Conservation (phyloP, 1,284 basidiomycete genomes). For the Fomitopsis pinicola region DNA sequence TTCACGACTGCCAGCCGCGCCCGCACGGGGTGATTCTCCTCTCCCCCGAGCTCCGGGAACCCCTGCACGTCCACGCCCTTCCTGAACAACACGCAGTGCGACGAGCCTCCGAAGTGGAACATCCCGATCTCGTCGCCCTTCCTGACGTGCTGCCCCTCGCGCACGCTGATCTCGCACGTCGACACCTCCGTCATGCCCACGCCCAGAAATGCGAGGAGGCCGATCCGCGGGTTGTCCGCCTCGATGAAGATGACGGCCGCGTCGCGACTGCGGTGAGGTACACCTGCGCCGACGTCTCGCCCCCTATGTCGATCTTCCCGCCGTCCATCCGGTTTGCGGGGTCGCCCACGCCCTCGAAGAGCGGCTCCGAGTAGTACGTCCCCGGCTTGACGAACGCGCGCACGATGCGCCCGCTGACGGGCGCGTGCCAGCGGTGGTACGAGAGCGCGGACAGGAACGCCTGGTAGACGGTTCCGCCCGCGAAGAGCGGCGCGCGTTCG, state of each 20-base stretch:
- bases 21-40: background rate
- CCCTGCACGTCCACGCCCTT: background rate
- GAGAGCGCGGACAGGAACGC: constrained; percentile 38
- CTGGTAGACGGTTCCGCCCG: constrained; percentile 40
- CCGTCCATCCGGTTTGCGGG: background rate
- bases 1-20: background rate
- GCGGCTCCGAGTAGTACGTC: constrained; percentile 34
- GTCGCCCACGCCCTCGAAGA: constrained; percentile 5
- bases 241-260: constrained; percentile 39
- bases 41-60: background rate
- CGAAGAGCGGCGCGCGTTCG: constrained; percentile 30
- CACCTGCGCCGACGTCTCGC: constrained; percentile 25
- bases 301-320: background rate
- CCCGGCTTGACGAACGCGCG: constrained; percentile 33
- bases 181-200: constrained; percentile 44
- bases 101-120: constrained; percentile 52
- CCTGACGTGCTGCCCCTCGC: constrained; percentile 25
- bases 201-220: constrained; percentile 35
- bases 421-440: constrained; percentile 44
- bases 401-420: constrained; percentile 35
- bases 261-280: constrained; percentile 35
- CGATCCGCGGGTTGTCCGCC: constrained; percentile 34
- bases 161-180: constrained; percentile 33
- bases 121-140: constrained; percentile 46
- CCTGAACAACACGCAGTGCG: constrained; percentile 38